Evolutionary conservation across 495 filamentous ascomycete species (phyloP).

Genomic region (Tuber aestivum): DNA sequence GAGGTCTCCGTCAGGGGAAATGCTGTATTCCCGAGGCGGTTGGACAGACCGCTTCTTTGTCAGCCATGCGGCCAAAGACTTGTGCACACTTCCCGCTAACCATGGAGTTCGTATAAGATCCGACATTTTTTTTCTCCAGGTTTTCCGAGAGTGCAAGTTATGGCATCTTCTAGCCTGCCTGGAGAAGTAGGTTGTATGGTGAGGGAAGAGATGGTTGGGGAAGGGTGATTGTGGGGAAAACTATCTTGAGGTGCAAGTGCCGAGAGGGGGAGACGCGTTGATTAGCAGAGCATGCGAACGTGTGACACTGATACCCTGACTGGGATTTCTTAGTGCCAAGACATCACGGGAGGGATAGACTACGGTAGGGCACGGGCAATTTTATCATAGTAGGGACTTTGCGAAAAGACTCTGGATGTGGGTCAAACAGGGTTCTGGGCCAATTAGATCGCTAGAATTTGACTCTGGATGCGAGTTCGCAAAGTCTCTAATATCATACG

Average conservation of each 20-base stretch:
- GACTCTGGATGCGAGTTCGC: no score
- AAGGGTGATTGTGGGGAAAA: background rate
- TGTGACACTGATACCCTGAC: background rate
- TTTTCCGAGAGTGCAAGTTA: background rate
- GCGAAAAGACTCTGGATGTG: no score
- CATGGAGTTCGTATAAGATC: background rate
- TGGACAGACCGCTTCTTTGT: background rate
- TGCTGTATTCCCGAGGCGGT: background rate
- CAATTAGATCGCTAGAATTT: no score
- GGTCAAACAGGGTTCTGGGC: no score
- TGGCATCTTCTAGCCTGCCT: background rate
- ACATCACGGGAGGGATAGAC: background rate
- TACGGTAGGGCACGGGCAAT: background rate
- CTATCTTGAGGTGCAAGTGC: background rate
- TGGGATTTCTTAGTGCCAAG: background rate
- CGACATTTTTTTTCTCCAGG: background rate
- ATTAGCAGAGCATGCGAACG: background rate
- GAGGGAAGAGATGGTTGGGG: background rate
- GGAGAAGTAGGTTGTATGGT: background rate
- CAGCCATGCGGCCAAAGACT: background rate
- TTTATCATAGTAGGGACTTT: no score
- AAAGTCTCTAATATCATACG: no score
- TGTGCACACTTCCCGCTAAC: background rate
- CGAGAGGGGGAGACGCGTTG: background rate
- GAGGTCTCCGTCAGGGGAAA: background rate